phyloP scores from a whole-genome alignment of 2,329 filamentous ascomycete genomes.

The Fusarium illudens region DNA sequence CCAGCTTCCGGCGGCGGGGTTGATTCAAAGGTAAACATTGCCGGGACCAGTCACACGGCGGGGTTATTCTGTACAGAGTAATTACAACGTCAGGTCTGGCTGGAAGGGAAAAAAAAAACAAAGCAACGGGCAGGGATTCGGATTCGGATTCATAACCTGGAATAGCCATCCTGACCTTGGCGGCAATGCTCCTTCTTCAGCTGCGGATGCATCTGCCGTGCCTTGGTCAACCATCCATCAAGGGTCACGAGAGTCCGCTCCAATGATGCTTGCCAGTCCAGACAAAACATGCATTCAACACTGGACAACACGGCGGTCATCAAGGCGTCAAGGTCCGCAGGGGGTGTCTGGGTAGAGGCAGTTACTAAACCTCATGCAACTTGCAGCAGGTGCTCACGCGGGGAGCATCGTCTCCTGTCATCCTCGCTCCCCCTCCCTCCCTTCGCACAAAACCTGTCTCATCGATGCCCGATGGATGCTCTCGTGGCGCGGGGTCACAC shows the following conservation, averaged over 20 bases:
- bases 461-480: constrained; percentile 7
- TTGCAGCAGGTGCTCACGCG: constrained; percentile 24
- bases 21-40: constrained; percentile 1
- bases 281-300: neutral
- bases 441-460: neutral
- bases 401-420: constrained; percentile 17
- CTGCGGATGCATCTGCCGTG: neutral
- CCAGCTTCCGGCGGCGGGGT: constrained; percentile 4
- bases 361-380: constrained; percentile 13
- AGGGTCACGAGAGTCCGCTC: neutral
- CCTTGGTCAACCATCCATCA: neutral
- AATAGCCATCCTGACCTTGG: neutral
- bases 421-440: constrained; percentile 9
- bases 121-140: neutral
- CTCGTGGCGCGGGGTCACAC: constrained; percentile 11
- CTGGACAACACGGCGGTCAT: neutral
- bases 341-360: neutral
- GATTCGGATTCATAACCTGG: neutral
- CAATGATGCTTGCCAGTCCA: neutral
- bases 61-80: constrained; percentile 15
- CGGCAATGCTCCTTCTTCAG: neutral
- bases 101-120: neutral
- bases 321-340: constrained; percentile 20
- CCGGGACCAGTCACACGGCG: constrained; percentile 16
- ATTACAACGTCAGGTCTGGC: constrained; percentile 4